These are phyloP conservation scores for Astragalus membranaceus DNA, from an alignment of 306 rosid genomes.

Conservation along the genomic window DNA sequence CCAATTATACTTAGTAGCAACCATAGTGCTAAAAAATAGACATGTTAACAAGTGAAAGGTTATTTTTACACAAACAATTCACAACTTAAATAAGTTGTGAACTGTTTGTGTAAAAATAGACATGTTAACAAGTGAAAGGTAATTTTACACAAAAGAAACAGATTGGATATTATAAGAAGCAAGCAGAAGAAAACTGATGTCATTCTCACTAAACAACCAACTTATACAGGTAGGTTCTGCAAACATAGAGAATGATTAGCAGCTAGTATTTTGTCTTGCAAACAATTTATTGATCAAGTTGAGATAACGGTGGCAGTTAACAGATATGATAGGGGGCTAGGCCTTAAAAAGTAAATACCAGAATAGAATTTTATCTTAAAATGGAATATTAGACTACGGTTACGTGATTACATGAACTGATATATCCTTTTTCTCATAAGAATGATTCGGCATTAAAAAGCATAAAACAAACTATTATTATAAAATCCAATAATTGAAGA, in stretches of 20 bases:
- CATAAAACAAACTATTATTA: background rate
- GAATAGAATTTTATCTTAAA: background rate
- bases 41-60: background rate
- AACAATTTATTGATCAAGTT: background rate
- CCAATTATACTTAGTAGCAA: constrained; percentile 6
- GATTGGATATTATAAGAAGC: background rate
- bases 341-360: background rate
- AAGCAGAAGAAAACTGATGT: background rate
- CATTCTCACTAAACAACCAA: constrained; percentile 1
- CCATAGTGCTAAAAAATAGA: background rate
- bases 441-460: background rate
- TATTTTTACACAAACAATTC: background rate
- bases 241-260: background rate
- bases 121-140: background rate
- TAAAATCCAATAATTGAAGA: constrained; percentile 5
- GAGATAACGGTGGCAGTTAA: background rate
- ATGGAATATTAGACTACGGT: background rate
- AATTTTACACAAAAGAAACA: background rate
- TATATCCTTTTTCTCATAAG: background rate
- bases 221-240: background rate
- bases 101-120: background rate
- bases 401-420: background rate
- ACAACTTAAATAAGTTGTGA: background rate
- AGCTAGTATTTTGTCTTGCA: background rate
- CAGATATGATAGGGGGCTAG: background rate